Conservation (phyloP, 306 rosid genomes). For the Castanea crenata region DNA sequence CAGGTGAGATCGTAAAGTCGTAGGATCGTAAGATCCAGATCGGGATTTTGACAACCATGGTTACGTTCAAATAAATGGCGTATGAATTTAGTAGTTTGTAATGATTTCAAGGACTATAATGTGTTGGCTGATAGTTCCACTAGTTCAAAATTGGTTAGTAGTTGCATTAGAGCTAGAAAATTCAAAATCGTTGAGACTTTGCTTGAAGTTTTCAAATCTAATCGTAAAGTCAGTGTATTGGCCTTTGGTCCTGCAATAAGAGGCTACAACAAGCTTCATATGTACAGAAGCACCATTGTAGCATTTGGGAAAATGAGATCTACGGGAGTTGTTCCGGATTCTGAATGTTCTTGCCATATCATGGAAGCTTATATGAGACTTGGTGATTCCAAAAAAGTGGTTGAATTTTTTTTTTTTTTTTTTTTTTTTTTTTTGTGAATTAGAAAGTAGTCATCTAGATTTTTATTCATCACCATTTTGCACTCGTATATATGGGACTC, state of each 20-base stretch:
- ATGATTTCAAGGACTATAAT: slow-evolving; percentile 47
- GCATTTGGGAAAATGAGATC: slow-evolving; percentile 41
- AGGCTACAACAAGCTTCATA: slow-evolving; percentile 66
- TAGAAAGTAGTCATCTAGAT: slow-evolving; percentile 28
- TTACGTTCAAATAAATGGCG: slow-evolving; percentile 53
- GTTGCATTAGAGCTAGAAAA: slow-evolving; percentile 55
- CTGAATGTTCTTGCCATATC: slow-evolving; percentile 42
- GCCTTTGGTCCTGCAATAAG: slow-evolving; percentile 55
- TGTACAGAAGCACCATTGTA: slow-evolving; percentile 48
- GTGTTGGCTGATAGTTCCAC: slow-evolving; percentile 51
- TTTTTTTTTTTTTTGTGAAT: slow-evolving; percentile 62
- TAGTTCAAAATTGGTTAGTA: slow-evolving; percentile 48
- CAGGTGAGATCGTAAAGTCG: too few relatives aligned
- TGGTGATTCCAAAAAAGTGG: slow-evolving; percentile 41
- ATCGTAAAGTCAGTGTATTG: slow-evolving; percentile 26
- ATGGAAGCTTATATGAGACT: slow-evolving; percentile 58
- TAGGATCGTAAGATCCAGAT: too few relatives aligned
- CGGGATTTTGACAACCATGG: too few relatives aligned
- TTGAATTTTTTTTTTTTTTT: slow-evolving; percentile 64
- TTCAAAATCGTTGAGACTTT: slow-evolving; percentile 45
- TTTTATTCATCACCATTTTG: slow-evolving; percentile 27
- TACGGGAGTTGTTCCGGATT: slow-evolving; percentile 24
- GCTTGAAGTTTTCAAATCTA: slow-evolving; percentile 35
- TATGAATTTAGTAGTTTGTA: slow-evolving; percentile 30
- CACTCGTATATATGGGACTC: slow-evolving; percentile 34